Evolutionary conservation across 345 rosid species (phyloP).

Genomic region (Gossypium herbaceum): DNA sequence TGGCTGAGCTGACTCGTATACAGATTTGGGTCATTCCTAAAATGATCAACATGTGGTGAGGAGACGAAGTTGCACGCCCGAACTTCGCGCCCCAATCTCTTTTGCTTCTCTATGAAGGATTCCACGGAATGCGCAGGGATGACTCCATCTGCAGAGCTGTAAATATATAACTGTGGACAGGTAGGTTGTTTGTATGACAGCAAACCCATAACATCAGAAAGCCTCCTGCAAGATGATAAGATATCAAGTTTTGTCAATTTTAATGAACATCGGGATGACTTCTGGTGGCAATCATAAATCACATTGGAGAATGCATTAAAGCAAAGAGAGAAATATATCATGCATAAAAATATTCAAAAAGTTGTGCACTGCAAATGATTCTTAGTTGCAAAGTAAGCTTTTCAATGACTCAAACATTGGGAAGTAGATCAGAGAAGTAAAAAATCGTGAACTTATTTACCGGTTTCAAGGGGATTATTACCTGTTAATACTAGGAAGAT

Average conservation of each 20-base stretch:
- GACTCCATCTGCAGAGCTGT: slow-evolving; percentile 93
- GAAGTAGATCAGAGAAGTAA: background rate
- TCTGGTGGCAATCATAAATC: background rate
- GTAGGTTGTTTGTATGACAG: slow-evolving; percentile 73
- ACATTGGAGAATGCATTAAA: background rate
- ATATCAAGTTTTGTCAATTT: background rate
- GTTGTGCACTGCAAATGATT: background rate
- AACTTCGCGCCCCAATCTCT: slow-evolving; percentile 72
- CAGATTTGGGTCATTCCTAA: slow-evolving; percentile 76
- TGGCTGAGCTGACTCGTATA: slow-evolving; percentile 71
- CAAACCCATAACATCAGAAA: slow-evolving; percentile 53
- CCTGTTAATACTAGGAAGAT: slow-evolving; percentile 86
- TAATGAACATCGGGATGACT: background rate
- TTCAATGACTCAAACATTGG: background rate
- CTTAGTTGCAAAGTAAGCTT: background rate
- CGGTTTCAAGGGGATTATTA: slow-evolving; percentile 18
- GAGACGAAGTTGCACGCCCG: slow-evolving; percentile 87
- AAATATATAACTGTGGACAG: slow-evolving; percentile 92
- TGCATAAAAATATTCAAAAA: background rate
- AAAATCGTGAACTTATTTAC: background rate
- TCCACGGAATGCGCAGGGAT: slow-evolving; percentile 81
- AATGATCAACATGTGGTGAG: slow-evolving; percentile 97
- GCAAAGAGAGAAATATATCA: background rate
- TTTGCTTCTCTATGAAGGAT: slow-evolving; percentile 78
- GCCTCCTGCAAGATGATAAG: slow-evolving; percentile 57